Evolutionary conservation across 805 yeast genomes (phyloP).

Genomic region (Saccharomycopsis fodiens): DNA sequence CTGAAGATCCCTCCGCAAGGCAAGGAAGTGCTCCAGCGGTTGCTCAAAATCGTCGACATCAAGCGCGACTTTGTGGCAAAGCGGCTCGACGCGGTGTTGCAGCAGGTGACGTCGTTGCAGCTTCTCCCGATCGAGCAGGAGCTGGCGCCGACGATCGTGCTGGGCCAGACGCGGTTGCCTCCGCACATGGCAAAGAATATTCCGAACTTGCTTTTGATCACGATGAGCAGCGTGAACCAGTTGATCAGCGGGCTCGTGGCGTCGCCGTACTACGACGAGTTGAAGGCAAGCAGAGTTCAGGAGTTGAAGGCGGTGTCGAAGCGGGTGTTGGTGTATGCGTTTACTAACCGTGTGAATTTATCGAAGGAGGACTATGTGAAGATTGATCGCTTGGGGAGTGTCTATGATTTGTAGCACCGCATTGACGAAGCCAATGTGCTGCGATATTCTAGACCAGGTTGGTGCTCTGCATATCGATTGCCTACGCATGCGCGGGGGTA

Average conservation of each 20-base stretch:
- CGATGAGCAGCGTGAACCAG: constrained; percentile 70
- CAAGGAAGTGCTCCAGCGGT: constrained; percentile 55
- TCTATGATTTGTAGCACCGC: not conserved
- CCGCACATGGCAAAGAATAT: constrained; percentile 74
- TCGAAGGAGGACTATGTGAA: constrained; percentile 62
- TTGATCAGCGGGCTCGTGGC: constrained; percentile 35
- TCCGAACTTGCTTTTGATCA: constrained; percentile 71
- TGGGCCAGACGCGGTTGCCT: constrained; percentile 52
- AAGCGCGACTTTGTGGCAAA: constrained; percentile 49
- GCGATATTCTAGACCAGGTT: too few relatives aligned
- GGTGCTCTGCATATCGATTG: too few relatives aligned
- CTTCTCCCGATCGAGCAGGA: constrained; percentile 54
- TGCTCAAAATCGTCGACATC: constrained; percentile 62
- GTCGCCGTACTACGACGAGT: constrained; percentile 35
- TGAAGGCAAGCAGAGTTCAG: constrained; percentile 45
- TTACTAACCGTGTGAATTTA: constrained; percentile 89
- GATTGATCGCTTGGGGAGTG: not conserved
- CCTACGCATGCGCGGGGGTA: too few relatives aligned
- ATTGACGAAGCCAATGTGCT: too few relatives aligned
- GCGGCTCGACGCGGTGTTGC: constrained; percentile 53
- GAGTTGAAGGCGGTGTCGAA: constrained; percentile 59
- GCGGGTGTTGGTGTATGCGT: constrained; percentile 91
- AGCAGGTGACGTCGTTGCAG: constrained; percentile 48
- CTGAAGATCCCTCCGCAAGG: constrained; percentile 39
- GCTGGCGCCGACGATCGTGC: constrained; percentile 44